A percentile compares a stretch with the other conserved stretches of the same genome.
phyloP scores from a whole-genome alignment of 345 rosid species.

The Eucalyptus pumila region DNA sequence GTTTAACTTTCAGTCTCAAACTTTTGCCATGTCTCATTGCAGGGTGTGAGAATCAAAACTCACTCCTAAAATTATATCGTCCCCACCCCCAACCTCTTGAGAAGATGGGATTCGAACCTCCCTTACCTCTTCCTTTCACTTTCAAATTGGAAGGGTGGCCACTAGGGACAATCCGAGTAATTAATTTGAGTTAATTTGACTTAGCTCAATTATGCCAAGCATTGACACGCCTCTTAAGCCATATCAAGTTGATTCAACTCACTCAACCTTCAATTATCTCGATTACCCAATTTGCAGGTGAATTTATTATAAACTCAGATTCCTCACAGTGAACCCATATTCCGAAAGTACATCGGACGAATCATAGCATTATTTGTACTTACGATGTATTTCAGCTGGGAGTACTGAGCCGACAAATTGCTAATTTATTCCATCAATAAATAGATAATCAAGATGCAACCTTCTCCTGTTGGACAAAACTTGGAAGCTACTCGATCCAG shows the following conservation, averaged over 20 bases:
- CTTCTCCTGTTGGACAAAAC: not conserved
- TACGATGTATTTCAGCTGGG: rapidly evolving
- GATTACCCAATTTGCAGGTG: not conserved
- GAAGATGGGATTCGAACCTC: too few species aligned
- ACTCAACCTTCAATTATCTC: not conserved
- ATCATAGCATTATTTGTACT: not conserved
- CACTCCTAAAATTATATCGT: too few species aligned
- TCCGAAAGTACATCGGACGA: not conserved
- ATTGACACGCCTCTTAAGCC: not conserved
- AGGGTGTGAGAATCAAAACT: too few species aligned
- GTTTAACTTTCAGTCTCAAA: too few species aligned
- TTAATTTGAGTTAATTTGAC: not conserved
- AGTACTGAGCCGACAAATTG: rapidly evolving
- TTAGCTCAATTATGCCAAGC: not conserved
- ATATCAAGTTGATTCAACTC: not conserved
- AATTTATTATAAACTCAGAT: not conserved
- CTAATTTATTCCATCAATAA: not conserved
- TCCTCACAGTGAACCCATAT: not conserved
- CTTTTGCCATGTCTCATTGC: too few species aligned
- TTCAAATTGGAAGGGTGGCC: too few species aligned
- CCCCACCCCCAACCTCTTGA: too few species aligned
- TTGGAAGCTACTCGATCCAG: not conserved
- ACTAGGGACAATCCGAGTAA: rapidly evolving
- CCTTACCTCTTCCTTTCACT: too few species aligned
- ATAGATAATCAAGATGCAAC: not conserved